Conservation (phyloP, 1,284 basidiomycete species). For the Phylloporus sp. region DNA sequence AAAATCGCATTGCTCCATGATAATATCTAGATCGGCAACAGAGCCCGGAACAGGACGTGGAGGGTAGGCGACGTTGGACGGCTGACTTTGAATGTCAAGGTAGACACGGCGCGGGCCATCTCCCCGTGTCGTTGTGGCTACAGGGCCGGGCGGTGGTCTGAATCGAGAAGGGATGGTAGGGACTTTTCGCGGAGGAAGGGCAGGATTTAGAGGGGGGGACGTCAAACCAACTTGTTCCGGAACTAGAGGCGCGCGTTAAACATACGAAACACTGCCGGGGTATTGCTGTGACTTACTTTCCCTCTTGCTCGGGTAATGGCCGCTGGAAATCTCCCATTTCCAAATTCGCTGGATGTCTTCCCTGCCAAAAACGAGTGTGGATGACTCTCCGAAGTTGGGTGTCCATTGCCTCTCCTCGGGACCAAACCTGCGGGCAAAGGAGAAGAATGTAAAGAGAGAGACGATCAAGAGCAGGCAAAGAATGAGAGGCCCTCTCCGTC, state of each 20-base stretch:
- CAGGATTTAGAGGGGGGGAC: conserved; percentile 67
- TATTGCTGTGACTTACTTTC: conserved; percentile 56
- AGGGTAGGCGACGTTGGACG: conserved; percentile 72
- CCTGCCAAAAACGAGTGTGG: conserved; percentile 76
- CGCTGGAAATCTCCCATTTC: conserved; percentile 91
- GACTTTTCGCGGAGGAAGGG: conserved; percentile 57
- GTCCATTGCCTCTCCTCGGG: conserved; percentile 69
- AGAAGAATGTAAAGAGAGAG: conserved; percentile 57
- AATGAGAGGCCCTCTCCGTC: conserved; percentile 55
- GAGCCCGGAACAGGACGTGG: conserved; percentile 83
- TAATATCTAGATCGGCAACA: conserved; percentile 83
- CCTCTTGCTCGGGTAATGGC: conserved; percentile 86
- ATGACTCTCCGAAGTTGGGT: conserved; percentile 67
- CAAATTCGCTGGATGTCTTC: conserved; percentile 87
- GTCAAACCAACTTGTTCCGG: conserved; percentile 72
- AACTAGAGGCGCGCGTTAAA: conserved; percentile 49
- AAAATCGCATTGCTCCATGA: conserved; percentile 92
- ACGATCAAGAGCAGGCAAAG: conserved; percentile 53
- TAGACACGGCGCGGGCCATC: conserved; percentile 79
- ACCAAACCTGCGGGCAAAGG: conserved; percentile 60
- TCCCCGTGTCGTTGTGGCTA: conserved; percentile 58
- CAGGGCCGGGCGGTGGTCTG: conserved; percentile 46
- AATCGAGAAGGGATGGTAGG: conserved; percentile 49
- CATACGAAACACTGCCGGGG: not conserved
- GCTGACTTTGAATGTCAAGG: conserved; percentile 63